Conservation (phyloP, 2,329 filamentous ascomycete genomes). For the Trichophyton equinum region DNA sequence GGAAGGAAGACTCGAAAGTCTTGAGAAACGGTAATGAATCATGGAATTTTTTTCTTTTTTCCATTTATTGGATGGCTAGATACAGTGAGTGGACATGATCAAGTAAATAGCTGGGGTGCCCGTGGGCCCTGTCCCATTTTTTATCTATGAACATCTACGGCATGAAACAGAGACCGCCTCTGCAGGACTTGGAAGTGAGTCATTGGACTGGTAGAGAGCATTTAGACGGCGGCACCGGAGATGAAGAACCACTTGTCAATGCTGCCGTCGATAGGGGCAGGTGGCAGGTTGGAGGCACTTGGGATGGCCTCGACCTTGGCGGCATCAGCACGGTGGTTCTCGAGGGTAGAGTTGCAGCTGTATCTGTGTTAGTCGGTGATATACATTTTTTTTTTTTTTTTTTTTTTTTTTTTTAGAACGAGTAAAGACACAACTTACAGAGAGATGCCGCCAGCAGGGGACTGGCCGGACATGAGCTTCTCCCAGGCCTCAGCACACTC, state of each 20-base stretch:
- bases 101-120: background rate
- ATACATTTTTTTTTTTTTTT: background rate
- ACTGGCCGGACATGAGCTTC: constrained; percentile 85
- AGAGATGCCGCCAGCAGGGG: constrained; percentile 60
- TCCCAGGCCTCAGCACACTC: constrained; percentile 98
- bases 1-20: background rate
- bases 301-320: constrained; percentile 61
- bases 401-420: background rate
- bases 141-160: background rate
- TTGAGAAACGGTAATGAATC: background rate
- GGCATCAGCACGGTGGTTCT: constrained; percentile 56
- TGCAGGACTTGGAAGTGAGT: background rate
- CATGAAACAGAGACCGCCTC: background rate
- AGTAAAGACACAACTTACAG: constrained; percentile 50
- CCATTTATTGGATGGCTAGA: background rate
- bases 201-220: background rate
- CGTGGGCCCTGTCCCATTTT: background rate
- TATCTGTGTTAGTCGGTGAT: background rate
- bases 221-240: constrained; percentile 78
- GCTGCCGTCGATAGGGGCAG: constrained; percentile 84
- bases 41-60: background rate
- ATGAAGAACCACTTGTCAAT: constrained; percentile 99
- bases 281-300: constrained; percentile 61
- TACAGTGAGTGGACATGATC: background rate
- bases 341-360: constrained; percentile 69